These are phyloP conservation scores for Russula dissimulans DNA, from an alignment of 768 basidiomycete species.

Conservation along the genomic window DNA sequence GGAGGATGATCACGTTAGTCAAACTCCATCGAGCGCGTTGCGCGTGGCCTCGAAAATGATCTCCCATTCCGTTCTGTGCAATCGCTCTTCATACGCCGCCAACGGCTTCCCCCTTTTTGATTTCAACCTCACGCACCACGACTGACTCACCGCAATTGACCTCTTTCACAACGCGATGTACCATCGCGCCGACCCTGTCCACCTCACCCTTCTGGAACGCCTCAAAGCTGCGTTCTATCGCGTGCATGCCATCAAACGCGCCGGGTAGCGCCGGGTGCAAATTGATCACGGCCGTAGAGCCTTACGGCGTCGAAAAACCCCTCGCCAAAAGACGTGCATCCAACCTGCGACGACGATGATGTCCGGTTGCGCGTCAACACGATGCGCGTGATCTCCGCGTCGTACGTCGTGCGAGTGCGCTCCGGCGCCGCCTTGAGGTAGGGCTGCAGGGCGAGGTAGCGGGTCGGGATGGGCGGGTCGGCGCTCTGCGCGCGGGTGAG, in stretches of 20 bases:
- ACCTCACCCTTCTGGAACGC: slow-evolving; percentile 83
- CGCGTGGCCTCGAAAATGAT: slow-evolving; percentile 83
- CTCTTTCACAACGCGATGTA: slow-evolving; percentile 86
- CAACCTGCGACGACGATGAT: slow-evolving; percentile 93
- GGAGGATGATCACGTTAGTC: background rate
- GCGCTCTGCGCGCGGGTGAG: slow-evolving; percentile 68
- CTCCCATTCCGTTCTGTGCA: slow-evolving; percentile 82
- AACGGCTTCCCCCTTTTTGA: slow-evolving; percentile 64
- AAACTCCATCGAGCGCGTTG: slow-evolving; percentile 52
- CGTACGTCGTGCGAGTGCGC: slow-evolving; percentile 77
- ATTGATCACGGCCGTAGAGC: slow-evolving; percentile 81
- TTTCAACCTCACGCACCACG: slow-evolving; percentile 68
- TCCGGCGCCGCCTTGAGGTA: slow-evolving; percentile 67
- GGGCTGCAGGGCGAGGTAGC: slow-evolving; percentile 75
- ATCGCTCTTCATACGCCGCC: slow-evolving; percentile 60
- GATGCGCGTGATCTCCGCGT: slow-evolving; percentile 64
- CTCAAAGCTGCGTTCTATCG: slow-evolving; percentile 81
- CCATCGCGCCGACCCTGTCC: slow-evolving; percentile 75
- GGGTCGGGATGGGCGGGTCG: slow-evolving; percentile 70
- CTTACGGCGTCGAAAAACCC: slow-evolving; percentile 62
- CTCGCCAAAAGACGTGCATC: slow-evolving; percentile 95
- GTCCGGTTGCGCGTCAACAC: slow-evolving; percentile 63
- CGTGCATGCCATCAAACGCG: slow-evolving; percentile 92
- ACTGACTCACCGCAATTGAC: slow-evolving; percentile 90
- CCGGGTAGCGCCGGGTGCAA: slow-evolving; percentile 94